Percentiles rank a stretch among this genome's conserved stretches.
These are phyloP conservation scores for Cordyceps javanica DNA, from an alignment of 2,329 filamentous ascomycete species.

Conservation along the genomic window DNA sequence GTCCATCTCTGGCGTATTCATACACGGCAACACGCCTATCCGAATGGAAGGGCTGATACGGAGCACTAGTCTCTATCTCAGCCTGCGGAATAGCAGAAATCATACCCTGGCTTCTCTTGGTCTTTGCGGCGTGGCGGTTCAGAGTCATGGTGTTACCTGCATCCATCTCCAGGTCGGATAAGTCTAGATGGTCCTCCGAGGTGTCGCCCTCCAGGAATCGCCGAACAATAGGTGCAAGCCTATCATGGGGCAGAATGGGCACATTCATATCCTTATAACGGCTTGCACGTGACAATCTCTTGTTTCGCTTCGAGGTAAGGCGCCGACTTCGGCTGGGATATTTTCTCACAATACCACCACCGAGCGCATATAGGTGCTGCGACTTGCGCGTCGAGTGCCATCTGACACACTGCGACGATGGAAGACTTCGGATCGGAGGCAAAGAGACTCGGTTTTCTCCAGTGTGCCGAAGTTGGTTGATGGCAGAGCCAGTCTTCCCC, in stretches of 20 bases:
- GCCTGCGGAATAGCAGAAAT: constrained; percentile 66
- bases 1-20: constrained; percentile 45
- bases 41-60: constrained; percentile 94
- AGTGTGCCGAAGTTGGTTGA: constrained; percentile 66
- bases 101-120: constrained; percentile 36
- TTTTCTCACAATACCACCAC: constrained; percentile 59
- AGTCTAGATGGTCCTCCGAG: constrained; percentile 49
- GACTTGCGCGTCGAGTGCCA: constrained; percentile 60
- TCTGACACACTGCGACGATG: constrained; percentile 53
- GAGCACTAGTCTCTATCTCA: constrained; percentile 91
- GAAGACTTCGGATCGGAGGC: constrained; percentile 48
- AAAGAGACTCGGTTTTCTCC: constrained; percentile 70
- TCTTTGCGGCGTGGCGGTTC: constrained; percentile 32
- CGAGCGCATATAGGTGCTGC: constrained; percentile 58
- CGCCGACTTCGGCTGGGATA: constrained; percentile 55
- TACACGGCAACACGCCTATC: constrained; percentile 77
- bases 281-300: constrained; percentile 46
- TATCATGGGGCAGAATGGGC: constrained; percentile 54
- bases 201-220: constrained; percentile 45
- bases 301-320: constrained; percentile 46
- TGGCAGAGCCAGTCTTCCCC: constrained; percentile 63
- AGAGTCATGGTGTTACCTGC: constrained; percentile 48
- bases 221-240: constrained; percentile 50
- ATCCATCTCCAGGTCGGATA: constrained; percentile 47
- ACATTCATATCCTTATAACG: constrained; percentile 63